Conservation (phyloP, 306 rosid genomes). For the Astragalus membranaceus region DNA sequence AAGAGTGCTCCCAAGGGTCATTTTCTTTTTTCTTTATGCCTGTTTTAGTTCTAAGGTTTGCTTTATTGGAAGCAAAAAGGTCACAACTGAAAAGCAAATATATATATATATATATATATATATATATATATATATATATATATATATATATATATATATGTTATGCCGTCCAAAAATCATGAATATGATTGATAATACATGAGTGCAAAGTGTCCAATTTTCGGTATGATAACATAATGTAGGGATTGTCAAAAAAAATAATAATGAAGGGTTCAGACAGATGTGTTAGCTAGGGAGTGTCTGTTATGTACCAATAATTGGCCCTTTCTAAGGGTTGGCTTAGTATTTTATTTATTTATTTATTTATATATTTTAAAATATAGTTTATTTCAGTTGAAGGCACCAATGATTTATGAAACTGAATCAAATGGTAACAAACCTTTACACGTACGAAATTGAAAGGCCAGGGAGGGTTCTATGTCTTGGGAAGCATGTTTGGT, state of each 20-base stretch:
- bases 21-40: background rate
- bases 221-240: conserved; percentile 24
- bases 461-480: conserved; percentile 24
- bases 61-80: conserved; percentile 27
- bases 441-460: conserved; percentile 55
- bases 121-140: too few relatives aligned
- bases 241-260: too few relatives aligned
- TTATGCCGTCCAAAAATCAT: background rate
- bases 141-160: too few relatives aligned
- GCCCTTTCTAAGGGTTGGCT: conserved; percentile 5
- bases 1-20: background rate
- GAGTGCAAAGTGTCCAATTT: conserved; percentile 20
- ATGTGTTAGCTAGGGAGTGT: conserved; percentile 10
- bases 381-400: conserved; percentile 32
- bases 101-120: background rate
- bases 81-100: background rate
- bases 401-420: conserved; percentile 35
- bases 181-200: conserved; percentile 4
- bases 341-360: too few relatives aligned
- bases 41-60: conserved; percentile 19
- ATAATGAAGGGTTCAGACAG: conserved; percentile 8
- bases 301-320: conserved; percentile 45
- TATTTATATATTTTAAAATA: too few relatives aligned
- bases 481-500: conserved; percentile 41
- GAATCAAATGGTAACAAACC: conserved; percentile 44